Percentiles rank a stretch among this genome's conserved stretches.
These are phyloP conservation scores for Porcisia deanei DNA, from an alignment of 208 protist genomes.

Conservation along the genomic window DNA sequence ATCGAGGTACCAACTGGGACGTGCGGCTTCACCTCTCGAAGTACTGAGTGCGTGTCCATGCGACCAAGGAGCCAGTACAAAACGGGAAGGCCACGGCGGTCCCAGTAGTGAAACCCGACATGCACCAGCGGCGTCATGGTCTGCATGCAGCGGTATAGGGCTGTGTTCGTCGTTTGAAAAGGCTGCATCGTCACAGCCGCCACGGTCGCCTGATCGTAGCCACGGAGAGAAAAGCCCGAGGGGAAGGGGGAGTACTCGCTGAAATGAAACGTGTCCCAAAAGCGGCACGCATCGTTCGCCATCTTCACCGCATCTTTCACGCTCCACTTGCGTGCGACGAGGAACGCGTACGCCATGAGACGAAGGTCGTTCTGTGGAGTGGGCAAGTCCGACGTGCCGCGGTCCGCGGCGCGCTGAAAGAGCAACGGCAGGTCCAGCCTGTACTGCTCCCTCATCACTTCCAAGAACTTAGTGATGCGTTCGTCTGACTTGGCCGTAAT, in stretches of 20 bases:
- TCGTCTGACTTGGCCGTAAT: slow-evolving; percentile 53
- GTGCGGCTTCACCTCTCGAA: slow-evolving; percentile 40
- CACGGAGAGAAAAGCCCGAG: slow-evolving; percentile 49
- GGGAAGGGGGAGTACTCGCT: slow-evolving; percentile 43
- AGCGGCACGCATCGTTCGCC: slow-evolving; percentile 32
- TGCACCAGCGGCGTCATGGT: slow-evolving; percentile 34
- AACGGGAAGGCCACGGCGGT: slow-evolving; percentile 54
- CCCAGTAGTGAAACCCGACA: slow-evolving; percentile 57
- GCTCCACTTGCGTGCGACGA: slow-evolving; percentile 58
- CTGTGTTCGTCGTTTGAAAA: slow-evolving; percentile 4
- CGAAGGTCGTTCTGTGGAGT: slow-evolving; percentile 49
- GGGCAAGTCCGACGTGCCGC: slow-evolving; percentile 20
- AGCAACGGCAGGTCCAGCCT: slow-evolving; percentile 21
- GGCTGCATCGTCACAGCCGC: slow-evolving; percentile 6
- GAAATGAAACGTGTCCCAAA: slow-evolving; percentile 36
- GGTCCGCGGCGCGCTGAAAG: slow-evolving; percentile 22
- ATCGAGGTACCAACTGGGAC: slow-evolving; percentile 37
- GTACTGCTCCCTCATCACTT: slow-evolving; percentile 26
- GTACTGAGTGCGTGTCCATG: slow-evolving; percentile 35
- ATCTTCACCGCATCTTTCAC: slow-evolving; percentile 67
- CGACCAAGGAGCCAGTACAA: slow-evolving; percentile 42
- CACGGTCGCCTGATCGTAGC: slow-evolving; percentile 48
- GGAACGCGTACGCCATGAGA: slow-evolving; percentile 56
- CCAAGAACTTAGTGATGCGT: slow-evolving; percentile 56
- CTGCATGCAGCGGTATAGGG: slow-evolving; percentile 39